These are phyloP conservation scores for Alliaria petiolata DNA, from an alignment of 345 rosid genomes.

Conservation along the genomic window DNA sequence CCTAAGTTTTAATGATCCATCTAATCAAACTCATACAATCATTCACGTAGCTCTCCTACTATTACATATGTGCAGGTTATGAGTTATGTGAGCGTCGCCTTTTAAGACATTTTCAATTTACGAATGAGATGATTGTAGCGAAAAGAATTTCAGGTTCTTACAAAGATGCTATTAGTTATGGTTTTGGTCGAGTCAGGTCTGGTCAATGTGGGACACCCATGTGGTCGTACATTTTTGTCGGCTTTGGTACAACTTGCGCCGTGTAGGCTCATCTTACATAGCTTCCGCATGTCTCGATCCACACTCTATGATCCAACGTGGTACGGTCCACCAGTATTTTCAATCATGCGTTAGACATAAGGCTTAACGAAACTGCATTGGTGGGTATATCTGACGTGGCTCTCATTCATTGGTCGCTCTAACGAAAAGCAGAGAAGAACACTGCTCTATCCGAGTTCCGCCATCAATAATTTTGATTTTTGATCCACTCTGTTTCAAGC, in stretches of 20 bases:
- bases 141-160: neutral
- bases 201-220: neutral
- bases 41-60: neutral
- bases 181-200: neutral
- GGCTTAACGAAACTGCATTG: neutral
- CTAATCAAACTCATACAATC: neutral
- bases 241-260: neutral
- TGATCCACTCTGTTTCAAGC: slow-evolving; percentile 40
- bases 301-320: slow-evolving; percentile 11
- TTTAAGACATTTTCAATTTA: neutral
- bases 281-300: neutral
- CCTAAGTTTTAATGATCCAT: slow-evolving; percentile 2
- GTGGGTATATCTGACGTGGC: slow-evolving; percentile 9
- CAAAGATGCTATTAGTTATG: neutral
- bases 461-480: neutral
- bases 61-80: neutral
- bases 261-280: neutral
- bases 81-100: neutral
- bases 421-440: neutral
- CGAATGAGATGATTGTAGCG: neutral
- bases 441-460: neutral
- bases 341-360: neutral
- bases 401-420: neutral
- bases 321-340: slow-evolving; percentile 19
- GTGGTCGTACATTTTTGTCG: neutral